Base-by-base conservation (phyloP, 441 rosid genomes). In the Pelargonium hybrid region DNA sequence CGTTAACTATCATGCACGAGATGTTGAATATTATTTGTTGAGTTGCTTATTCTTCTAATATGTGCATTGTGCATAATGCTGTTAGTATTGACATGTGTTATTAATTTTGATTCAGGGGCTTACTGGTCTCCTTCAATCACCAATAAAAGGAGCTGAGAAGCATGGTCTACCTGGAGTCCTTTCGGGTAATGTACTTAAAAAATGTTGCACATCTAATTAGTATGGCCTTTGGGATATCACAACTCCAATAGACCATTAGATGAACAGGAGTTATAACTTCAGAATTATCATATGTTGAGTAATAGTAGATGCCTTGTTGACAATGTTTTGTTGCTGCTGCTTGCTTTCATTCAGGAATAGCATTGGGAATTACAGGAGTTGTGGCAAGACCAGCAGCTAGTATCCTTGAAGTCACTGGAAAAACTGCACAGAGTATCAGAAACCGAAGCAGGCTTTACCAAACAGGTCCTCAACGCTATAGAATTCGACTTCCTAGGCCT, bases 351-450 rank as follows among this genome's bases (percentile, higher is more conserved):
- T 71, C 85, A 93, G 98, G 97, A 72, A 74, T 90, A 69, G 99
- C 94, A 18, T 74, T 88, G 66, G 99, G 99, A 73, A 84, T 94
- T 17, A 86, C 99, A 9, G 94, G 99, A 80, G 89, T 94, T 20
- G 94, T 94, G 80, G 99, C 97, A 72, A 87, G 90, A 76, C 99
- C 99, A 23, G 88, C 97, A 67, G 99, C 99, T 73, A 94, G 97
- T 78, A 89, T 94, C 74, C 97, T 91, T 50, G 97, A 94, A 84
- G 93, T 89, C 31, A 90, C 97, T n/a, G 99, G 96, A 48, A 89
- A 84, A 89, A 94, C 97, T 41, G 97, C 99, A 31, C 92, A 92
- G 73, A 90, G 99, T 82, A 90, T 94, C 73, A 87, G 97, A 84
- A 94, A 88, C 81, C 80, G 90, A 81, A 94, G 97, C 80, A 83